Conservation (phyloP, 177 flowering plant genomes). For the Vitis hybrid region DNA sequence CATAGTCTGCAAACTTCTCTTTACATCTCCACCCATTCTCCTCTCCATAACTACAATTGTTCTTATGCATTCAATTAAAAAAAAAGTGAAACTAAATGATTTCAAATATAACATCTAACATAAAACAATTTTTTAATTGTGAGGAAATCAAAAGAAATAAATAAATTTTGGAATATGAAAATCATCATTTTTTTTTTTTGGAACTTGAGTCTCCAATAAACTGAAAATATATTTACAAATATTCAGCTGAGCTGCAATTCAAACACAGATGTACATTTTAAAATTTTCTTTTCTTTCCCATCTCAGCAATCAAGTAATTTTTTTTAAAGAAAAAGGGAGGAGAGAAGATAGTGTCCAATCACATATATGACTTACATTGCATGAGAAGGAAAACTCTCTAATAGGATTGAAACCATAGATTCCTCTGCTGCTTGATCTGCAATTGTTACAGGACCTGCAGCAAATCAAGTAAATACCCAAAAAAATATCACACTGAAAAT, state of each 20-base stretch:
- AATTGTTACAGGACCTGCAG: slow-evolving; percentile 91
- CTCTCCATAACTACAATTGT: slow-evolving; percentile 79
- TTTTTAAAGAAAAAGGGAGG: background rate
- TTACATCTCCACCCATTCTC: slow-evolving; percentile 94
- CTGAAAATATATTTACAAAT: too few relatives aligned
- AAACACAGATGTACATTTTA: too few relatives aligned
- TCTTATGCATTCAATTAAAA: background rate
- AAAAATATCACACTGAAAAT: background rate
- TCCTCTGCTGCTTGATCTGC: slow-evolving; percentile 95
- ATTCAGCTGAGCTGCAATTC: too few relatives aligned
- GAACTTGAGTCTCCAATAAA: too few relatives aligned
- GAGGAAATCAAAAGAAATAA: too few relatives aligned
- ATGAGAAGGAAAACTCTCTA: slow-evolving; percentile 80
- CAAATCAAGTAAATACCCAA: background rate
- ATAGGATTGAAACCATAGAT: slow-evolving; percentile 73
- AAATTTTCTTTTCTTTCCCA: too few relatives aligned
- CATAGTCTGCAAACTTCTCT: slow-evolving; percentile 74
- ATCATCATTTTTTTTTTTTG: background rate
- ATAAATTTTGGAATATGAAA: too few relatives aligned
- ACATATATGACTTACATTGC: slow-evolving; percentile 62
- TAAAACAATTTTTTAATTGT: too few relatives aligned
- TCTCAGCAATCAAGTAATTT: too few relatives aligned
- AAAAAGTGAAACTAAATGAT: background rate
- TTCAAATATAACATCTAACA: background rate
- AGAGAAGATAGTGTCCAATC: too few relatives aligned